Conservation (phyloP, 2,329 filamentous ascomycete genomes). For the Fonsecaea pedrosoi region DNA sequence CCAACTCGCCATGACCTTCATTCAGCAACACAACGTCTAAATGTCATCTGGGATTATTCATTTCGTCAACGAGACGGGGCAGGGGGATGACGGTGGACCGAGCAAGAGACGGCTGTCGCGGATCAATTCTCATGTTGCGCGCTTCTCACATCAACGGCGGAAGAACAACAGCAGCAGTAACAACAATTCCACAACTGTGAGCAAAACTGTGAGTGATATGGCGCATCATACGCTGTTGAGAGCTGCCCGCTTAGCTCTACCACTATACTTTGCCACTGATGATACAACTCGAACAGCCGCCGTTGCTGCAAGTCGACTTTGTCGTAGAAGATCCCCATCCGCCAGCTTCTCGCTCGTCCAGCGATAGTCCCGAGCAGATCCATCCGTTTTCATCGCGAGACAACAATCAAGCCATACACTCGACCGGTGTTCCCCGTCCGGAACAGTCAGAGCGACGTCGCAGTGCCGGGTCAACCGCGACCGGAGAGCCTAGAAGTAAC, state of each 20-base stretch:
- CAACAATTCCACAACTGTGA: constrained; percentile 4
- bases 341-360: constrained; percentile 5
- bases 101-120: constrained; percentile 18
- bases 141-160: constrained; percentile 20
- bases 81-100: constrained; percentile 10
- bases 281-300: not conserved
- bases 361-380: constrained; percentile 6
- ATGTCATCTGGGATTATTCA: constrained; percentile 19
- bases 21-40: not conserved
- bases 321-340: constrained; percentile 12
- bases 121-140: constrained; percentile 21
- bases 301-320: constrained; percentile 19
- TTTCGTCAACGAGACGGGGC: constrained; percentile 22
- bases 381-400: not conserved
- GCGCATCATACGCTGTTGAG: not conserved
- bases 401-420: constrained; percentile 2
- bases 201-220: constrained; percentile 11
- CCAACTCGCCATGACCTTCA: constrained; percentile 12
- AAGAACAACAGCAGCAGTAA: constrained; percentile 3
- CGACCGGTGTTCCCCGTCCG: not conserved
- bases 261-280: not conserved
- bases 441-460: constrained; percentile 7
- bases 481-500: not conserved
- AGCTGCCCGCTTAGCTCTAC: not conserved
- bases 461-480: constrained; percentile 1